Percentiles rank a stretch among this genome's conserved stretches.
These are phyloP conservation scores for Zymoseptoria passerinii DNA, from an alignment of 2,329 filamentous ascomycete species.

Conservation along the genomic window DNA sequence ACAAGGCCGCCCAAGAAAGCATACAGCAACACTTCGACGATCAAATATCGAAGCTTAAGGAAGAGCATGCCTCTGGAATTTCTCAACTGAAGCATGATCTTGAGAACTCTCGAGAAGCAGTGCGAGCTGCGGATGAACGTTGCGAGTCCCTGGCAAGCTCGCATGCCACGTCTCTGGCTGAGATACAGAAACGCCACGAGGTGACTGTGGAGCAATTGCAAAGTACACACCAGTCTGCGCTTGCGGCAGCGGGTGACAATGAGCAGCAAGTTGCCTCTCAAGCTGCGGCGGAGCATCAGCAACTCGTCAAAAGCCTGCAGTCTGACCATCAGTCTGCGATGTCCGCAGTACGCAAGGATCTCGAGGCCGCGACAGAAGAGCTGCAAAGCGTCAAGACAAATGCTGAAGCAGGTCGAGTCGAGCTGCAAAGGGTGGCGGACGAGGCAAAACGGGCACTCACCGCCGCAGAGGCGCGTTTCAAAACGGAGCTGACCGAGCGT, in stretches of 20 bases:
- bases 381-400: neutral
- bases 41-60: slow-evolving; percentile 7
- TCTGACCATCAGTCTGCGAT: slow-evolving; percentile 5
- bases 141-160: neutral
- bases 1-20: slow-evolving; percentile 5
- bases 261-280: neutral
- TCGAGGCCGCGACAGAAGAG: neutral
- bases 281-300: slow-evolving; percentile 1
- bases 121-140: neutral
- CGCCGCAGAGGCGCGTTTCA: neutral
- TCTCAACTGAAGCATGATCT: neutral
- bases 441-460: neutral
- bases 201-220: no score
- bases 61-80: slow-evolving; percentile 11
- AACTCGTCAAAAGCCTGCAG: slow-evolving; percentile 1
- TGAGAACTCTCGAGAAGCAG: neutral
- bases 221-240: no score
- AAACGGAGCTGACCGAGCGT: neutral
- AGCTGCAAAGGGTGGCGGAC: neutral
- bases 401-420: neutral
- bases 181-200: no score
- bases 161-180: neutral
- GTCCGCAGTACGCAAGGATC: neutral
- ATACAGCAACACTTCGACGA: slow-evolving; percentile 8
- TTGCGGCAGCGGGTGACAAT: no score